Base-by-base conservation (phyloP, 805 yeast genomes). In the Suhomyces faveliae region DNA sequence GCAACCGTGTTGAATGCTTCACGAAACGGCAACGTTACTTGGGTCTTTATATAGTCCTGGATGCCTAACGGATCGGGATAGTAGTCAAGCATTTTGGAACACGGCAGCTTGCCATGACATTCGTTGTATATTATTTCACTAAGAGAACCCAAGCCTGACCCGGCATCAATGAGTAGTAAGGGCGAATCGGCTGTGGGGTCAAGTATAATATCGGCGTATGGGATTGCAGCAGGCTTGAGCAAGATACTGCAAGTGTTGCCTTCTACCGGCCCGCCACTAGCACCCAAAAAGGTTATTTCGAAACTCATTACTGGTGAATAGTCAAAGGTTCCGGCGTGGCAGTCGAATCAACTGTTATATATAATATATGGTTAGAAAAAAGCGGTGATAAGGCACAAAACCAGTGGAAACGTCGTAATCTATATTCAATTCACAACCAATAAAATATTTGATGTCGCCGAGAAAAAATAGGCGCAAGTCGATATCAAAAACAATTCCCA, bases 241-340 rank as follows among this genome's bases (percentile, higher is more conserved):
- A 90, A 66, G 50, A 83, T 78, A 2, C 88, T 74, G 53, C 92
- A 88, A 3, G 86, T 87, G 13, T 75, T 68, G 5, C 83, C 78
- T 25, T 87, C 94, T 10, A 83, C 60, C 0, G 96, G 96, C 2
- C 97, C 97, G 5, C 97, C 97, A 2, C 88, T 79, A 20, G 87
- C 79, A 5, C 97, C 97, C 51, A 87, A 66, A 21, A 85, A 78
- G 1, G 86, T 80, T 15, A 87, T 55, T 51, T 85, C 87, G 59
- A 84, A 84, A 23, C 62, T 53, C 73, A 67, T 64, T 33, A 27
- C 4, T n/a, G 5, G 29, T 11, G 13, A n/a, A 25, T 4, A 2
- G 23, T 5, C 4, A 5, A 7, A 22, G 7, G 23, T 7, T 22
- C 23, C 23, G 23, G 23, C 7, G 23, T n/a, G 23, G 6, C 7